phyloP scores from a whole-genome alignment of 805 yeast genomes.

The Metschnikowia arizonensis region DNA sequence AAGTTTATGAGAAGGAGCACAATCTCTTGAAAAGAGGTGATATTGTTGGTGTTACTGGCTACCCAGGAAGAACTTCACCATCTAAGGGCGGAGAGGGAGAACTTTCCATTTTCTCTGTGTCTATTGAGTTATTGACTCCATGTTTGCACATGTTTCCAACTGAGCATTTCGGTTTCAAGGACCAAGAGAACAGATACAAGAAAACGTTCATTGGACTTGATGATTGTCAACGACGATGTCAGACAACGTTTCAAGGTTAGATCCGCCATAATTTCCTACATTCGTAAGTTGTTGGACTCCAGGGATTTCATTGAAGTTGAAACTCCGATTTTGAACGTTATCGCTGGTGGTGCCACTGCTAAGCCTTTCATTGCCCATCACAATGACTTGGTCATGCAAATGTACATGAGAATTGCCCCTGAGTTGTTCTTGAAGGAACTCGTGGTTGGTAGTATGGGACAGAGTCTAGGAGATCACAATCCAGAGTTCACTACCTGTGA shows the following conservation, averaged over 20 bases:
- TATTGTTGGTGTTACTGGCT: constrained; percentile 92
- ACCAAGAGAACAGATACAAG: constrained; percentile 96
- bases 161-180: constrained; percentile 96
- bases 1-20: constrained; percentile 68
- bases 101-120: constrained; percentile 82
- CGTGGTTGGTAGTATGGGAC: constrained; percentile 96
- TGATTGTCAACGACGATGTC: constrained; percentile 85
- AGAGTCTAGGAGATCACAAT: constrained; percentile 98
- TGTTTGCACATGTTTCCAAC: constrained; percentile 98
- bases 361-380: constrained; percentile 97
- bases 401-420: constrained; percentile 98
- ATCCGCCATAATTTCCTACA: constrained; percentile 83
- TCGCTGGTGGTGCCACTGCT: constrained; percentile 99
- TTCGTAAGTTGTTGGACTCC: constrained; percentile 80
- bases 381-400: constrained; percentile 92
- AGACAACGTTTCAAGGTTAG: constrained; percentile 85
- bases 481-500: constrained; percentile 99
- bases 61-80: constrained; percentile 96
- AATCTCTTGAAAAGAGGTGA: constrained; percentile 95
- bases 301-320: constrained; percentile 93
- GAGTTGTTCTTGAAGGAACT: constrained; percentile 94
- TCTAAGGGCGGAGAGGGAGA: constrained; percentile 99
- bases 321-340: constrained; percentile 97
- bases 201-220: constrained; percentile 92
- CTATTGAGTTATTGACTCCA: constrained; percentile 82